phyloP scores from a whole-genome alignment of 1,284 basidiomycete genomes.

The Tilletia indica region DNA sequence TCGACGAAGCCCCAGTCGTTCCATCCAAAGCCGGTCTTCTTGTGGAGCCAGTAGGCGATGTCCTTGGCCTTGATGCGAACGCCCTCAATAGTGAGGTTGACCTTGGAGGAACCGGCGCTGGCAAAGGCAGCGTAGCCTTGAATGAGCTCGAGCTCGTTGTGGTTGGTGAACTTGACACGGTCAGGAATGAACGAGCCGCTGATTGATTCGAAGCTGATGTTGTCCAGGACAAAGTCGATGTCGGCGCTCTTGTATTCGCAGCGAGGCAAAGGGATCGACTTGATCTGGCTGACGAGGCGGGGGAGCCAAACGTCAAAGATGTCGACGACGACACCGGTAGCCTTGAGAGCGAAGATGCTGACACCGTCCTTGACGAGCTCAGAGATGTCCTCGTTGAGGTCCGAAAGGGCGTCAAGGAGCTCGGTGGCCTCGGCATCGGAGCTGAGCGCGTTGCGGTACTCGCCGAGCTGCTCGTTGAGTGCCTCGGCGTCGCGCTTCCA shows the following conservation, averaged over 20 bases:
- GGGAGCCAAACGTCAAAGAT: conserved; percentile 59
- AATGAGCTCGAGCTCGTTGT: conserved; percentile 58
- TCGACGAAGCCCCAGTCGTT: conserved; percentile 60
- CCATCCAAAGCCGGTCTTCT: conserved; percentile 56
- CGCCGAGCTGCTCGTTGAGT: conserved; percentile 56
- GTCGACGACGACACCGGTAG: conserved; percentile 57
- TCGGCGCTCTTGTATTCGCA: conserved; percentile 59
- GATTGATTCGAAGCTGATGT: conserved; percentile 55
- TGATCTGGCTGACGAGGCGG: conserved; percentile 57
- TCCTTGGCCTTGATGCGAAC: conserved; percentile 58
- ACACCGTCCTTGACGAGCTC: conserved; percentile 24
- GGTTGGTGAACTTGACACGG: conserved; percentile 57
- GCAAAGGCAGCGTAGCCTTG: conserved; percentile 58
- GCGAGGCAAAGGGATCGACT: conserved; percentile 59
- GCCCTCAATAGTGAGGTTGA: conserved; percentile 58
- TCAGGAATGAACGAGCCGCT: conserved; percentile 60
- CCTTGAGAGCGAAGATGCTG: conserved; percentile 29
- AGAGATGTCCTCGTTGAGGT: conserved; percentile 55
- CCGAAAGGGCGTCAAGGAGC: conserved; percentile 56
- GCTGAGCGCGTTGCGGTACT: conserved; percentile 54
- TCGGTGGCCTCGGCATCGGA: conserved; percentile 54
- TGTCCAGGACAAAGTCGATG: conserved; percentile 59
- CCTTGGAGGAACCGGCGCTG: conserved; percentile 57
- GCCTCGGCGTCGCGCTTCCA: conserved; percentile 55
- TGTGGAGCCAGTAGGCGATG: conserved; percentile 59